Evolutionary conservation across 352 stramenopile species (phyloP).

Genomic region (Lagenidium sp.): DNA sequence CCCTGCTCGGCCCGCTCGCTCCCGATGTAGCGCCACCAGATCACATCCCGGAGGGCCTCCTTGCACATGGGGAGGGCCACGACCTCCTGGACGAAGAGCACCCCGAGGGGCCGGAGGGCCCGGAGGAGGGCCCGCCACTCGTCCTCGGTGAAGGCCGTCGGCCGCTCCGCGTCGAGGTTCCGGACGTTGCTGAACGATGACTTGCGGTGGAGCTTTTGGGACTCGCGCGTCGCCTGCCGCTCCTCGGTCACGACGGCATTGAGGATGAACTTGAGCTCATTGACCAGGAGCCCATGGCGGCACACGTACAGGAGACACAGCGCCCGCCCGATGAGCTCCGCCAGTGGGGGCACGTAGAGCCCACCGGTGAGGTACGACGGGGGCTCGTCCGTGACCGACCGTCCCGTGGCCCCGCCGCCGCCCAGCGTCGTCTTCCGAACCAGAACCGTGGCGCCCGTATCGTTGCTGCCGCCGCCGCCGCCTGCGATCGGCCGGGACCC

Average conservation of each 20-base stretch:
- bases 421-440: background rate
- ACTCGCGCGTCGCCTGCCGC: slow-evolving; percentile 5
- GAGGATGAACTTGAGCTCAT: slow-evolving; percentile 79
- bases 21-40: slow-evolving; percentile 84
- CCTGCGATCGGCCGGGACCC: background rate
- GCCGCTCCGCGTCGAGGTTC: slow-evolving; percentile 15
- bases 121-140: slow-evolving; percentile 68
- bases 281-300: slow-evolving; percentile 80
- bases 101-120: slow-evolving; percentile 55
- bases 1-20: slow-evolving; percentile 55
- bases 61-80: slow-evolving; percentile 85
- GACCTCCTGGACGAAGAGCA: slow-evolving; percentile 80
- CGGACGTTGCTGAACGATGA: slow-evolving; percentile 20
- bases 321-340: slow-evolving; percentile 61
- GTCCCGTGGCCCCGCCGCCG: too few species aligned
- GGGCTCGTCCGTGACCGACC: background rate
- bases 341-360: slow-evolving; percentile 37
- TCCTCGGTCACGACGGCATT: slow-evolving; percentile 49
- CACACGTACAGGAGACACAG: slow-evolving; percentile 85
- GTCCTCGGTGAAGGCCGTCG: slow-evolving; percentile 50
- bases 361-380: slow-evolving; percentile 56
- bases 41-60: slow-evolving; percentile 78
- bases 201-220: slow-evolving; percentile 15
- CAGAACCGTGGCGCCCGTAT: background rate
- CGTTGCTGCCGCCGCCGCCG: too few species aligned